Conservation (phyloP, 305 asterid genomes). For the Fraxinus paxiana region DNA sequence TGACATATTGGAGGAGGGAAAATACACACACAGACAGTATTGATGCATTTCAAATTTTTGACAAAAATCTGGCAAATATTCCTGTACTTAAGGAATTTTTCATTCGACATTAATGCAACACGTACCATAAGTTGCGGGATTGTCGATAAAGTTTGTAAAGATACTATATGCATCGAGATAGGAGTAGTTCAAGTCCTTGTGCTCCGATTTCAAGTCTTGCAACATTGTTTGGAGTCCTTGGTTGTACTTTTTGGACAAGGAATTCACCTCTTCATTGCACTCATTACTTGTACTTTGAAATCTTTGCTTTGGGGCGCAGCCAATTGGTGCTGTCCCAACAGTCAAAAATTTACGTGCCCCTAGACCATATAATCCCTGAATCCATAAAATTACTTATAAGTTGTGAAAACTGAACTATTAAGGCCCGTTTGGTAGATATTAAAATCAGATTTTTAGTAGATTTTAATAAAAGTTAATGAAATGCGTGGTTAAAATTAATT, state of each 20-base stretch:
- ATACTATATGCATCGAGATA: conserved; percentile 44
- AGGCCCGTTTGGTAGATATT: too few relatives aligned
- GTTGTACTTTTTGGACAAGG: conserved; percentile 38
- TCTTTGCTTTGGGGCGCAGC: conserved; percentile 46
- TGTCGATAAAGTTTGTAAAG: conserved; percentile 31
- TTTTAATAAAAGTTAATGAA: too few relatives aligned
- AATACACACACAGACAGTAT: too few relatives aligned
- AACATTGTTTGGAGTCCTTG: conserved; percentile 35
- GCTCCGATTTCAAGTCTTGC: conserved; percentile 38
- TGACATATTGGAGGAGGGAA: too few relatives aligned
- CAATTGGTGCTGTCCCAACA: conserved; percentile 37
- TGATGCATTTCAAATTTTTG: too few relatives aligned
- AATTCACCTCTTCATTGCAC: conserved; percentile 41
- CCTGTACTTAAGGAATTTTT: too few relatives aligned
- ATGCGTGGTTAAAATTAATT: too few relatives aligned
- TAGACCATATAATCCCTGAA: conserved; percentile 31
- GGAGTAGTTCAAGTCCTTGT: conserved; percentile 46
- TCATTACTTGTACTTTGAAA: conserved; percentile 22
- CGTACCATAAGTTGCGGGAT: conserved; percentile 39
- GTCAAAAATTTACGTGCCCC: conserved; percentile 41
- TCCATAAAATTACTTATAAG: neutral
- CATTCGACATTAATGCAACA: neutral
- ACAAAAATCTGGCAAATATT: too few relatives aligned
- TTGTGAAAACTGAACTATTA: neutral
- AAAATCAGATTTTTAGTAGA: too few relatives aligned